Percentiles rank a stretch among this genome's conserved stretches.
phyloP scores from a whole-genome alignment of 805 yeast species.

The Yamadazyma laniorum region DNA sequence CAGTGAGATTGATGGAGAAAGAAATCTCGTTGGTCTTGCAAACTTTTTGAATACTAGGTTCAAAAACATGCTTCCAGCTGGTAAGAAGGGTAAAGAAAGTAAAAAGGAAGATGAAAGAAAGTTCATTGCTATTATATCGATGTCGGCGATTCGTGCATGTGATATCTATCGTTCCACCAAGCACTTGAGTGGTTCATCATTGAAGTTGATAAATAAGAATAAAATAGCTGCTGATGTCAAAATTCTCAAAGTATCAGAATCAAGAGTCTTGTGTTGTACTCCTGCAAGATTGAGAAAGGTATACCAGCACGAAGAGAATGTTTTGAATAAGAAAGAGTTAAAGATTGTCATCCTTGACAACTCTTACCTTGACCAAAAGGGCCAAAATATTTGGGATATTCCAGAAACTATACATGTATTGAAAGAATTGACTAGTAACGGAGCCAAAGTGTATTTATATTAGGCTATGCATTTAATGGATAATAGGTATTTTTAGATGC shows the following conservation, averaged over 20 bases:
- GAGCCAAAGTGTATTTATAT: constrained; percentile 54
- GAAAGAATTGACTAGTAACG: constrained; percentile 38
- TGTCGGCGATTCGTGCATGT: constrained; percentile 86
- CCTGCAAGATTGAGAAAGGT: constrained; percentile 58
- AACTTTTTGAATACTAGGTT: constrained; percentile 54
- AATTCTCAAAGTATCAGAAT: constrained; percentile 40
- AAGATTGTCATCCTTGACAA: constrained; percentile 59
- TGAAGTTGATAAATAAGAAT: constrained; percentile 75
- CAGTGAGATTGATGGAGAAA: constrained; percentile 48
- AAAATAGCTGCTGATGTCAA: constrained; percentile 62
- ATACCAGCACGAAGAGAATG: constrained; percentile 41
- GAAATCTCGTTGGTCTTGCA: constrained; percentile 56
- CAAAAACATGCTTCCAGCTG: constrained; percentile 42
- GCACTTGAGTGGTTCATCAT: constrained; percentile 49
- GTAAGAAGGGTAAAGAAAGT: constrained; percentile 27
- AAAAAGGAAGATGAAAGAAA: constrained; percentile 29
- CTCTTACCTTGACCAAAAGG: constrained; percentile 58
- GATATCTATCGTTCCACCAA: constrained; percentile 69
- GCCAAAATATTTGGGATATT: constrained; percentile 59
- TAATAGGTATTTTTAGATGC: constrained; percentile 24
- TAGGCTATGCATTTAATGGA: constrained; percentile 20
- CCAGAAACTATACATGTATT: constrained; percentile 44
- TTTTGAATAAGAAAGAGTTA: constrained; percentile 43
- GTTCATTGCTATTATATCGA: constrained; percentile 53
- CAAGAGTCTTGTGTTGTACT: constrained; percentile 59